Evolutionary conservation across 768 basidiomycete genomes (phyloP).

Genomic region (Favolaschia claudopus): DNA sequence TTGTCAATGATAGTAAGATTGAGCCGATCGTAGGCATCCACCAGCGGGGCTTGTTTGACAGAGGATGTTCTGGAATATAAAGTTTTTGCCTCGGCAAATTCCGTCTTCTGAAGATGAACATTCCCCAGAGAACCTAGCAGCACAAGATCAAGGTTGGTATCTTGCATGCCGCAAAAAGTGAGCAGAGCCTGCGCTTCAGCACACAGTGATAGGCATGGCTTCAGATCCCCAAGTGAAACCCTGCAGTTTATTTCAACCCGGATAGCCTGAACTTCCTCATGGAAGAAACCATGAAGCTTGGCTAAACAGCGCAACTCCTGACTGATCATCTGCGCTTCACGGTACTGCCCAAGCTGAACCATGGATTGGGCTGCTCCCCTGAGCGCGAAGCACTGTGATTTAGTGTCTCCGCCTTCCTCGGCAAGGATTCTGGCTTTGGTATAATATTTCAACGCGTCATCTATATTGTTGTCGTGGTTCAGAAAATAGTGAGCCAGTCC

Average conservation of each 20-base stretch:
- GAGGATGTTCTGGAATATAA: conserved; percentile 6
- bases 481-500: conserved; percentile 4
- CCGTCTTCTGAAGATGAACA: conserved; percentile 21
- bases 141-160: background rate
- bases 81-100: conserved; percentile 13
- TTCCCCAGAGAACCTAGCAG: conserved; percentile 3
- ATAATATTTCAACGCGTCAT: conserved; percentile 2
- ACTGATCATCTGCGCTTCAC: background rate
- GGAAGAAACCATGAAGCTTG: conserved; percentile 9
- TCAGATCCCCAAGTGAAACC: conserved; percentile 1
- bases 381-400: conserved; percentile 6
- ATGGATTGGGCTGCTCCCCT: background rate
- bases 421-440: background rate
- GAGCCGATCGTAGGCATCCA: conserved; percentile 13
- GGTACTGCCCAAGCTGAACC: conserved; percentile 14
- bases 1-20: conserved; percentile 3
- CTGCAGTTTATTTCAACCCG: conserved; percentile 1
- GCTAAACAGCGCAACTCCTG: conserved; percentile 9
- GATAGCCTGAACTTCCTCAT: conserved; percentile 2
- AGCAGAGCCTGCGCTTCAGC: conserved; percentile 5
- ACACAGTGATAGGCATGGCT: background rate
- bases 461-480: conserved; percentile 4
- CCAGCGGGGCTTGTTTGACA: conserved; percentile 2
- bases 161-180: conserved; percentile 15
- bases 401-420: background rate